phyloP scores from a whole-genome alignment of 257 asterid genomes.

The Capsicum rhomboideum region DNA sequence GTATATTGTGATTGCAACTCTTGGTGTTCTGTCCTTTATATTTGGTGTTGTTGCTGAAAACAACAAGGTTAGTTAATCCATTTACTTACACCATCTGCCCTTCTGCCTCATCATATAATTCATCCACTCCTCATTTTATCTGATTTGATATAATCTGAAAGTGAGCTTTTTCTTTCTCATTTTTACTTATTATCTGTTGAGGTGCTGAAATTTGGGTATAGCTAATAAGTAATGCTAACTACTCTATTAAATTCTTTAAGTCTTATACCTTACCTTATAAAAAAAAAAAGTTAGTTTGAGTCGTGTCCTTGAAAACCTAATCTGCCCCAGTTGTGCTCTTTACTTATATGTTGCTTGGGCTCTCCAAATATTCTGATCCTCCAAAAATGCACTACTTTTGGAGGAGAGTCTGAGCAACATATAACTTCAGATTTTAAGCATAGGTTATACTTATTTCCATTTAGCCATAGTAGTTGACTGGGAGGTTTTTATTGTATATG shows the following conservation, averaged over 20 bases:
- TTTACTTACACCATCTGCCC: neutral
- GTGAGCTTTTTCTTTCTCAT: no score
- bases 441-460: neutral
- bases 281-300: neutral
- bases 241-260: neutral
- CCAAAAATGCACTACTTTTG: no score
- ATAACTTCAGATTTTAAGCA: neutral
- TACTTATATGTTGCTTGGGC: no score
- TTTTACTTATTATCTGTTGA: neutral
- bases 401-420: no score
- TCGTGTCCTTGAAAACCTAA: neutral
- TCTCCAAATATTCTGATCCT: no score
- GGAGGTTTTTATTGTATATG: no score
- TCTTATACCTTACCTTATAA: no score
- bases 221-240: neutral
- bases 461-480: neutral
- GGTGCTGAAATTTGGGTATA: neutral
- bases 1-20: conserved; percentile 33
- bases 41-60: conserved; percentile 52
- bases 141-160: neutral
- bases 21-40: conserved; percentile 49
- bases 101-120: no score
- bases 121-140: neutral
- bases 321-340: neutral
- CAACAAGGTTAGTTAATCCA: neutral